phyloP scores from a whole-genome alignment of 1,284 basidiomycete species.

The Cystobasidium sp. region DNA sequence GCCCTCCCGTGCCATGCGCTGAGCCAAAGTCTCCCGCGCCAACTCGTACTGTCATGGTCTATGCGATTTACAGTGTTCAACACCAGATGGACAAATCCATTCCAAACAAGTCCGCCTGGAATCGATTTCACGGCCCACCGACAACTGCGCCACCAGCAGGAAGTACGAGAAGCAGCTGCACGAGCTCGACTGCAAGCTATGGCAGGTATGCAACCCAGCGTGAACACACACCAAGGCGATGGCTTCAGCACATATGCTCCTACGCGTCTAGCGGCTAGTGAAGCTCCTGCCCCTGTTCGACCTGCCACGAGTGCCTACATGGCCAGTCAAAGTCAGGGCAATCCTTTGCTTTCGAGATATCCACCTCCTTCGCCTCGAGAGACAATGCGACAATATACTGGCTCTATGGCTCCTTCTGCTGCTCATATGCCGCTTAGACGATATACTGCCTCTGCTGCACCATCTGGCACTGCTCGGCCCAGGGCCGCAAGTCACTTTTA shows the following conservation, averaged over 20 bases:
- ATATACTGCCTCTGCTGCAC: too few relatives aligned
- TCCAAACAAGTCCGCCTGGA: constrained; percentile 1
- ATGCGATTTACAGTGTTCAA: constrained; percentile 9
- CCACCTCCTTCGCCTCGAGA: not conserved
- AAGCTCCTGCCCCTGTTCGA: not conserved
- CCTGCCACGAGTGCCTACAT: not conserved
- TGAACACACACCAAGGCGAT: not conserved
- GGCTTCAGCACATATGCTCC: constrained; percentile 11
- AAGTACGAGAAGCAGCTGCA: constrained; percentile 1
- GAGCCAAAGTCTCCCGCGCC: not conserved
- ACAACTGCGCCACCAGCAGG: not conserved
- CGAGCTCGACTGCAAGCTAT: not conserved
- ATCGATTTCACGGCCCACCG: constrained; percentile 22
- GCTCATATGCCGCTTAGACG: too few relatives aligned
- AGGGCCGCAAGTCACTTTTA: too few relatives aligned
- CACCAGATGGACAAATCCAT: constrained; percentile 1
- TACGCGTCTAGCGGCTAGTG: not conserved
- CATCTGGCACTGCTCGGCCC: too few relatives aligned
- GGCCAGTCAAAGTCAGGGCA: not conserved
- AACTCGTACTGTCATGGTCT: too few relatives aligned
- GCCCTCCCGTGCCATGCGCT: not conserved
- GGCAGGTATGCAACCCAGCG: not conserved
- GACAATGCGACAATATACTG: not conserved
- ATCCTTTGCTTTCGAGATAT: not conserved
- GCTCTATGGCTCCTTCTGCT: not conserved